Percentiles rank a stretch among this genome's conserved stretches.
These are phyloP conservation scores for Boletellus deceptivus DNA, from an alignment of 1,284 basidiomycete genomes.

Conservation along the genomic window DNA sequence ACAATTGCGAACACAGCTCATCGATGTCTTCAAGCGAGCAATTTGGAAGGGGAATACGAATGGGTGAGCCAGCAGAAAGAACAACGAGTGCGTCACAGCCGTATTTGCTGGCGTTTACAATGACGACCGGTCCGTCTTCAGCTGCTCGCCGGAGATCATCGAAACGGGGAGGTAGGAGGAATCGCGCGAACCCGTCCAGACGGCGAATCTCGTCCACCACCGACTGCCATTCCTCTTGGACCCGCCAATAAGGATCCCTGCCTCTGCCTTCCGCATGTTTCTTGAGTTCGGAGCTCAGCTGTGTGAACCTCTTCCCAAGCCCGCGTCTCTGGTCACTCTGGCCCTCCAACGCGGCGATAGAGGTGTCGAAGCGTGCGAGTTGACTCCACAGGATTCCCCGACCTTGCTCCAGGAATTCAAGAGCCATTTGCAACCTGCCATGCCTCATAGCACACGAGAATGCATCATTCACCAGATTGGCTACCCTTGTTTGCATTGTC, in stretches of 20 bases:
- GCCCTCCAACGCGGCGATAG: not conserved
- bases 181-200: slow-evolving; percentile 21
- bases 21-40: not conserved
- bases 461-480: not conserved
- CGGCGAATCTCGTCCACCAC: slow-evolving; percentile 19
- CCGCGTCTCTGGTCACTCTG: not conserved
- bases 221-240: not conserved
- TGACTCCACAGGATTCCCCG: slow-evolving; percentile 1
- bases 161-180: slow-evolving; percentile 22
- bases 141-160: slow-evolving; percentile 24
- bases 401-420: not conserved
- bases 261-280: not conserved
- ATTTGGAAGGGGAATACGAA: slow-evolving; percentile 6
- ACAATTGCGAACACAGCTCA: not conserved
- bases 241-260: not conserved
- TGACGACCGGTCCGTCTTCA: slow-evolving; percentile 29
- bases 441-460: slow-evolving; percentile 1
- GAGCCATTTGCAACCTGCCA: not conserved
- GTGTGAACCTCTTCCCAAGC: not conserved
- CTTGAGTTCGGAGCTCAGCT: not conserved
- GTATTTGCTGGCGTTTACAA: no score
- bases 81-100: not conserved
- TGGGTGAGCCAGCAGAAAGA: slow-evolving; percentile 3
- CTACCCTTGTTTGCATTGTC: not conserved
- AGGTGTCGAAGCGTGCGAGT: not conserved